Conservation (phyloP, 768 basidiomycete species). For the Boletus fagicola region DNA sequence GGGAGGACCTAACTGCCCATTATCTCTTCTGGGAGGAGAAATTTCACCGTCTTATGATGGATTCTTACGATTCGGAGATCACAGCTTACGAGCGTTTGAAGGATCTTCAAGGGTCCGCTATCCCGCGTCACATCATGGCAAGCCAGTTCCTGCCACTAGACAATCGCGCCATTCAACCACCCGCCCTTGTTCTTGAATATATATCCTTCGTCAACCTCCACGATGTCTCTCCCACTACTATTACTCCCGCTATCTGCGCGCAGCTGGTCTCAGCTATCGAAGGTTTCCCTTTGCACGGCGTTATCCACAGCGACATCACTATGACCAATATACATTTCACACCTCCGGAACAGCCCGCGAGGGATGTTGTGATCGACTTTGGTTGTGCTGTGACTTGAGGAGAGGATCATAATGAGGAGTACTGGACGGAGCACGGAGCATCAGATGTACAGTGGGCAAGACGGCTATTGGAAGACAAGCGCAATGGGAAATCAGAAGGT, state of each 20-base stretch:
- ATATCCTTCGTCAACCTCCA: constrained; percentile 1
- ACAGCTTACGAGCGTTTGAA: not conserved
- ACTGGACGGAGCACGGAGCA: not conserved
- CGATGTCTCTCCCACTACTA: not conserved
- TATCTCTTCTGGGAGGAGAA: not conserved
- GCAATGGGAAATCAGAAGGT: not conserved
- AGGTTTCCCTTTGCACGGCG: not conserved
- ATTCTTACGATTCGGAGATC: not conserved
- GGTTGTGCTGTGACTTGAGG: not conserved
- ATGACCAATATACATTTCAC: not conserved
- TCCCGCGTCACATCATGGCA: not conserved
- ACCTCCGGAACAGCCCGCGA: not conserved
- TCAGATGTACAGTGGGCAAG: not conserved
- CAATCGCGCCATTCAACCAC: constrained; percentile 1
- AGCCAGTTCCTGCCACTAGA: not conserved
- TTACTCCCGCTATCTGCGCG: not conserved
- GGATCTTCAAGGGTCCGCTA: constrained; percentile 1
- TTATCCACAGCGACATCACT: constrained; percentile 3
- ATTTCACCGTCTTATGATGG: not conserved
- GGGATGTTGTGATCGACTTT: not conserved
- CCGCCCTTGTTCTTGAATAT: constrained; percentile 5
- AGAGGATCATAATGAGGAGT: not conserved
- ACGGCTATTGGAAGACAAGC: not conserved
- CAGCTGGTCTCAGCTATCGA: not conserved
- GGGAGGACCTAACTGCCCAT: not conserved